These are phyloP conservation scores for Schizophyllum commune DNA, from an alignment of 1,284 basidiomycete species.

Conservation along the genomic window DNA sequence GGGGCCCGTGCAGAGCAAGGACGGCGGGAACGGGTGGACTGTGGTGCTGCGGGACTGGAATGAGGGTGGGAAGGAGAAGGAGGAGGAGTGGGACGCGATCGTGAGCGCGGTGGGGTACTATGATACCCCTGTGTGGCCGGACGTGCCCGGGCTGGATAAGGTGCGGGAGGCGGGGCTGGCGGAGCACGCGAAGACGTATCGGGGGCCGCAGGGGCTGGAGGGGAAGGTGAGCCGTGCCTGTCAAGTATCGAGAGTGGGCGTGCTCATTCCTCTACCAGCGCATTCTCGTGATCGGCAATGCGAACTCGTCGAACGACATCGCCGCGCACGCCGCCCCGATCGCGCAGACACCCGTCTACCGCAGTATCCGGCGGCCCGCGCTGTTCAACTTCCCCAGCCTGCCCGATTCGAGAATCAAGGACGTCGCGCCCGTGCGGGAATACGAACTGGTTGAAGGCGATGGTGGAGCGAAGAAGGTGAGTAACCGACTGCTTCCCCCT, in stretches of 20 bases:
- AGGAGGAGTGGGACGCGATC: slow-evolving; percentile 38
- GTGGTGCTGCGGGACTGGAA: slow-evolving; percentile 31
- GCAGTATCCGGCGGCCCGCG: slow-evolving; percentile 31
- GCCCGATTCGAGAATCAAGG: slow-evolving; percentile 30
- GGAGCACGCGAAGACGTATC: slow-evolving; percentile 31
- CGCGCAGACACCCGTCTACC: slow-evolving; percentile 30
- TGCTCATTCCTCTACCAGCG: slow-evolving; percentile 21
- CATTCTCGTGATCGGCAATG: slow-evolving; percentile 37
- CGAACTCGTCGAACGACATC: slow-evolving; percentile 42
- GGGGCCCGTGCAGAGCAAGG: slow-evolving; percentile 4
- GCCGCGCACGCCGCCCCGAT: slow-evolving; percentile 32
- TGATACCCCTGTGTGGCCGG: slow-evolving; percentile 34
- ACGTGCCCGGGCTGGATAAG: slow-evolving; percentile 28
- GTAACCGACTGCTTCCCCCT: no score
- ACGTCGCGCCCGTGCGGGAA: slow-evolving; percentile 29
- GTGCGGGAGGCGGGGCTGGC: slow-evolving; percentile 20
- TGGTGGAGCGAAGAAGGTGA: background rate
- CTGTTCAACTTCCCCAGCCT: slow-evolving; percentile 33
- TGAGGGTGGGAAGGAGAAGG: slow-evolving; percentile 11
- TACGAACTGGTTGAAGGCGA: slow-evolving; percentile 16
- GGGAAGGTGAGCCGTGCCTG: slow-evolving; percentile 26
- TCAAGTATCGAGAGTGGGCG: background rate
- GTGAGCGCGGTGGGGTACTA: slow-evolving; percentile 36
- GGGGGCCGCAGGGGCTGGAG: slow-evolving; percentile 27
- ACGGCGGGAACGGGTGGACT: slow-evolving; percentile 25